phyloP scores from a whole-genome alignment of 768 basidiomycete genomes.

The Termitomyces sp. region DNA sequence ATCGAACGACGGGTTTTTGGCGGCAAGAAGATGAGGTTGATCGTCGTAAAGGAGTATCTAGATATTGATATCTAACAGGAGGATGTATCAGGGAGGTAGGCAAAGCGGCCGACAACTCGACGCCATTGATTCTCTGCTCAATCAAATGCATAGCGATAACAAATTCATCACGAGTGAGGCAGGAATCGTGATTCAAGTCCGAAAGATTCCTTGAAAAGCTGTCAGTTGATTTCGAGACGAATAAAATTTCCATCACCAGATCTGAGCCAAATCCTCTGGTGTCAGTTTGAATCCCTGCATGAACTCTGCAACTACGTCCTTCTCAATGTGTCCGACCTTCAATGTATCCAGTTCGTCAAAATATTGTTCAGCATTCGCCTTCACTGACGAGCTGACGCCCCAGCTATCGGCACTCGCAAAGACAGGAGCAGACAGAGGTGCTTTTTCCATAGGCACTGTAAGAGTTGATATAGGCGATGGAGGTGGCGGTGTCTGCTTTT shows the following conservation, averaged over 20 bases:
- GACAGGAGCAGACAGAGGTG: not conserved
- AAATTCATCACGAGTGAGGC: conserved; percentile 31
- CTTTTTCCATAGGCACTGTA: not conserved
- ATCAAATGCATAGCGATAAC: conserved; percentile 31
- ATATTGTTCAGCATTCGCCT: conserved; percentile 22
- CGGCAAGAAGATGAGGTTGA: not conserved
- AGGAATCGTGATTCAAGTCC: conserved; percentile 26
- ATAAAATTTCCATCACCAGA: conserved; percentile 25
- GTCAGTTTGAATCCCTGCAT: conserved; percentile 26
- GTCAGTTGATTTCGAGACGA: not conserved
- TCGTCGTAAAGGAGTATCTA: conserved; percentile 3
- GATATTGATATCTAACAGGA: conserved; percentile 12
- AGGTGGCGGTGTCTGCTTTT: not conserved
- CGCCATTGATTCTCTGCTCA: conserved; percentile 24
- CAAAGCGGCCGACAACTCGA: conserved; percentile 24
- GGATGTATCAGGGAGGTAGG: conserved; percentile 28
- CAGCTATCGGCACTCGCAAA: conserved; percentile 8
- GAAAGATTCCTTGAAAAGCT: conserved; percentile 25
- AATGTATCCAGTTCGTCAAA: conserved; percentile 26
- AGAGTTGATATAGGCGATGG: not conserved
- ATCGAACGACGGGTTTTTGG: not conserved
- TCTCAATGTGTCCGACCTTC: conserved; percentile 24
- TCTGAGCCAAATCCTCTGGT: conserved; percentile 27
- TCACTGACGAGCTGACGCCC: conserved; percentile 23
- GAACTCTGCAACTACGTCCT: conserved; percentile 26